Evolutionary conservation across 2,329 filamentous ascomycete species (phyloP).

Genomic region (Venturia pyrina): DNA sequence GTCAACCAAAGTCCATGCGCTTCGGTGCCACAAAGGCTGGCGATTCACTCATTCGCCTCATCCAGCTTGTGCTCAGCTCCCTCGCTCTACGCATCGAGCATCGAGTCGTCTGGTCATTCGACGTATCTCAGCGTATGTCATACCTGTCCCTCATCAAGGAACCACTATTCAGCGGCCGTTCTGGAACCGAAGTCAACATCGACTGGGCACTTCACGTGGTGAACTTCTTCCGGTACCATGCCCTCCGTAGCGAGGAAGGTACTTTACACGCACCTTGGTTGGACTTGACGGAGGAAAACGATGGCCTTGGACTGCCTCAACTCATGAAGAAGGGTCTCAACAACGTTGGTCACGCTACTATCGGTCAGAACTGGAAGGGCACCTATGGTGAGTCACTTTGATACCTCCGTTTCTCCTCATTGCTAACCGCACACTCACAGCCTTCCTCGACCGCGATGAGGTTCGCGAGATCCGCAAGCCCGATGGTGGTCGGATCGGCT

Average conservation of each 20-base stretch:
- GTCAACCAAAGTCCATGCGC: background rate
- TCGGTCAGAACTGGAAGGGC: conserved; percentile 39
- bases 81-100: conserved; percentile 16
- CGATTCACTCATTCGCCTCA: conserved; percentile 17
- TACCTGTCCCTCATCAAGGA: conserved; percentile 27
- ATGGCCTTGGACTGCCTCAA: conserved; percentile 29
- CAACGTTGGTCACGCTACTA: conserved; percentile 19
- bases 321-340: conserved; percentile 31
- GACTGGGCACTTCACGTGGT: conserved; percentile 37
- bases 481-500: background rate
- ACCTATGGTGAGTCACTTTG: conserved; percentile 30
- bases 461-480: conserved; percentile 19
- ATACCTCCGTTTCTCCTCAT: background rate
- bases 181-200: conserved; percentile 32
- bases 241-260: conserved; percentile 29
- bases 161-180: conserved; percentile 32
- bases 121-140: conserved; percentile 34
- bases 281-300: conserved; percentile 19
- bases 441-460: conserved; percentile 27
- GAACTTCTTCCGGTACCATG: conserved; percentile 45
- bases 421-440: conserved; percentile 17
- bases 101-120: conserved; percentile 27
- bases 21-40: background rate
- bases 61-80: conserved; percentile 21
- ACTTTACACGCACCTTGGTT: conserved; percentile 28